Percentiles rank a stretch among this genome's conserved stretches.
Conservation (phyloP, 2,329 filamentous ascomycete species). For the Diaporthe sp. region DNA sequence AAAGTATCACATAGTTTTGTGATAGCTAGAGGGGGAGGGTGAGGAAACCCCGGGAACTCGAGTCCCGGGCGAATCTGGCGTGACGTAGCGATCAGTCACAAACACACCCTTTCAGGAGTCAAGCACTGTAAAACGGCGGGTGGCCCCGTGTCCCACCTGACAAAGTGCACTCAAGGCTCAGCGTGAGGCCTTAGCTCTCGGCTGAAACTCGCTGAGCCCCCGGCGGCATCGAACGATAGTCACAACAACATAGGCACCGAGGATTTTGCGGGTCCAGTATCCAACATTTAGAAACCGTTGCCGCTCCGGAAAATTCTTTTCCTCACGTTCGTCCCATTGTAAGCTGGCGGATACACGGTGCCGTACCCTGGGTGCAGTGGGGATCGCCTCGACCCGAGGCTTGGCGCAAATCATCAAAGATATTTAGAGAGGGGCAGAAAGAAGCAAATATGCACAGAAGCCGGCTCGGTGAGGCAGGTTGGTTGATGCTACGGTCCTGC, state of each 20-base stretch:
- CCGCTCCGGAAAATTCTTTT: conserved; percentile 16
- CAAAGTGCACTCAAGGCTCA: conserved; percentile 5
- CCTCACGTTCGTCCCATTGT: conserved; percentile 13
- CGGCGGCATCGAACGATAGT: conserved; percentile 20
- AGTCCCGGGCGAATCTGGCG: conserved; percentile 18
- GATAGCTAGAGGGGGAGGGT: not conserved
- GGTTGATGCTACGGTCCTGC: not conserved
- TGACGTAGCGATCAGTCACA: conserved; percentile 21
- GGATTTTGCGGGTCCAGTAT: not conserved
- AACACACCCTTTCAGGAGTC: conserved; percentile 2
- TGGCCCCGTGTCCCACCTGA: conserved; percentile 4
- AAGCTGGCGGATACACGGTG: not conserved
- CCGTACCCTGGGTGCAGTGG: not conserved
- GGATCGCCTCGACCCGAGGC: conserved; percentile 12
- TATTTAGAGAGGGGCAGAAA: not conserved
- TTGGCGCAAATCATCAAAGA: not conserved
- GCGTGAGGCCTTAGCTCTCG: conserved; percentile 23
- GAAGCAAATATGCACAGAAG: not conserved
- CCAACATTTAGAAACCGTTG: conserved; percentile 5
- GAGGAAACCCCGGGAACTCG: conserved; percentile 16
- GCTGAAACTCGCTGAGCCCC: conserved; percentile 32
- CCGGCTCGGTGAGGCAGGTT: not conserved
- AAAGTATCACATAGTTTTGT: conserved; percentile 4
- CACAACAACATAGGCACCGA: not conserved
- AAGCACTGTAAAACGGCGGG: conserved; percentile 19